Conservation (phyloP, 371 early-diverging fungal genomes). For the Apophysomyces ossiformis region DNA sequence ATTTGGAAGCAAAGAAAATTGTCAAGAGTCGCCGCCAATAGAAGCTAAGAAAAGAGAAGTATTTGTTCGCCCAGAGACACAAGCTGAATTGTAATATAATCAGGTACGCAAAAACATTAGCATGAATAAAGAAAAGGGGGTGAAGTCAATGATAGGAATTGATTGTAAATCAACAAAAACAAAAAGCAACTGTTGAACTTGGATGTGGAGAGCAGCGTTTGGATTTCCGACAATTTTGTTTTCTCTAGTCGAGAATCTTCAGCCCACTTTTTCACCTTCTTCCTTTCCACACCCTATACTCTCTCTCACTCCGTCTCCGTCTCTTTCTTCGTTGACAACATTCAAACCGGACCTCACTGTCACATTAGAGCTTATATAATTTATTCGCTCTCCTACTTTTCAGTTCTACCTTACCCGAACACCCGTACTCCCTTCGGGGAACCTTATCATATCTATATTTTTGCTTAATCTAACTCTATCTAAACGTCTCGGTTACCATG, state of each 20-base stretch:
- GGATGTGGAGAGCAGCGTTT: not conserved
- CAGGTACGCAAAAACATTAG: not conserved
- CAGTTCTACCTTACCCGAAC: not conserved
- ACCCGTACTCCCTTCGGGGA: slow-evolving; percentile 6
- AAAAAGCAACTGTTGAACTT: slow-evolving; percentile 1
- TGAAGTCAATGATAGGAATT: not conserved
- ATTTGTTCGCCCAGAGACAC: not conserved
- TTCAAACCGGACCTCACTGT: not conserved
- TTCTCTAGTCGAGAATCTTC: not conserved
- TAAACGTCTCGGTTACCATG: slow-evolving; percentile 3
- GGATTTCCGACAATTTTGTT: not conserved
- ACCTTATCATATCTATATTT: not conserved
- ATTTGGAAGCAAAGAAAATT: not conserved
- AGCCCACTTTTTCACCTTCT: slow-evolving; percentile 9
- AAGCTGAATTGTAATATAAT: not conserved
- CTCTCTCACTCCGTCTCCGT: not conserved
- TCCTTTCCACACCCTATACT: not conserved
- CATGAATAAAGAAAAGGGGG: not conserved
- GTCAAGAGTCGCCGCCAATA: slow-evolving; percentile 1
- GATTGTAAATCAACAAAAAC: slow-evolving; percentile 3
- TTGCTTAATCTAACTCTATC: slow-evolving; percentile 2
- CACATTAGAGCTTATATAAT: not conserved
- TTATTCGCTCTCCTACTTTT: not conserved
- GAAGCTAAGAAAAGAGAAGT: not conserved
- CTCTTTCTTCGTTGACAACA: not conserved